A percentile compares a stretch with the other conserved stretches of the same genome.
Conservation (phyloP, 1,284 basidiomycete genomes). For the Ustilago curta region DNA sequence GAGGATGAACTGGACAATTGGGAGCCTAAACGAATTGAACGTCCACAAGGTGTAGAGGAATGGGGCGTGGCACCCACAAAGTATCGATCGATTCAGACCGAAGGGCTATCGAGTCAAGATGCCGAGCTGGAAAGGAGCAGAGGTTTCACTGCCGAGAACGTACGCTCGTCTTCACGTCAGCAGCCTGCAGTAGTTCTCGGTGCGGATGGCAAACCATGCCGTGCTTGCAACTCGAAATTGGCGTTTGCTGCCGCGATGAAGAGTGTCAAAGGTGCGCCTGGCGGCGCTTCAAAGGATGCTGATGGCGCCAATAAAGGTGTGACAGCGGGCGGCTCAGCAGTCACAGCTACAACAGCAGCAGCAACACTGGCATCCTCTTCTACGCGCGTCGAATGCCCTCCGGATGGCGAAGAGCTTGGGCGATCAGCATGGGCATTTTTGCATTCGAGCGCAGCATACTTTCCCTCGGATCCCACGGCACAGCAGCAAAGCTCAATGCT, state of each 20-base stretch:
- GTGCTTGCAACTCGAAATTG: conserved; percentile 65
- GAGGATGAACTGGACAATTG: conserved; percentile 81
- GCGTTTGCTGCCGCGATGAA: conserved; percentile 65
- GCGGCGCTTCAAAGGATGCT: neutral
- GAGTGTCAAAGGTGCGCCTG: conserved; percentile 18
- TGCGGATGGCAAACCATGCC: conserved; percentile 68
- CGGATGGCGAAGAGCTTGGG: conserved; percentile 65
- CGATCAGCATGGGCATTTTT: conserved; percentile 65
- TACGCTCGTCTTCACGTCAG: conserved; percentile 15
- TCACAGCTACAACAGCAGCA: conserved; percentile 9
- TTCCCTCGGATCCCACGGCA: conserved; percentile 52
- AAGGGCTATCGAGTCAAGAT: conserved; percentile 70
- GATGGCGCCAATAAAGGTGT: neutral
- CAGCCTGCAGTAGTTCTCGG: conserved; percentile 56
- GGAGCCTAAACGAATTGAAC: conserved; percentile 85
- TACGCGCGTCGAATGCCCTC: conserved; percentile 46
- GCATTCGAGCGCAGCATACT: conserved; percentile 66
- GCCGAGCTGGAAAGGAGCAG: conserved; percentile 24
- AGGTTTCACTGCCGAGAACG: conserved; percentile 26
- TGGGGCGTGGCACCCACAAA: conserved; percentile 80
- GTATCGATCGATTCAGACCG: conserved; percentile 29
- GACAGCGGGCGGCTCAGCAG: conserved; percentile 7
- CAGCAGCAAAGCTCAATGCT: conserved; percentile 60
- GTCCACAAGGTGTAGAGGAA: conserved; percentile 85
- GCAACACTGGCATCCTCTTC: conserved; percentile 16